phyloP scores from a whole-genome alignment of 2,329 filamentous ascomycete genomes.

The Pseudophaeomoniella oleicola region DNA sequence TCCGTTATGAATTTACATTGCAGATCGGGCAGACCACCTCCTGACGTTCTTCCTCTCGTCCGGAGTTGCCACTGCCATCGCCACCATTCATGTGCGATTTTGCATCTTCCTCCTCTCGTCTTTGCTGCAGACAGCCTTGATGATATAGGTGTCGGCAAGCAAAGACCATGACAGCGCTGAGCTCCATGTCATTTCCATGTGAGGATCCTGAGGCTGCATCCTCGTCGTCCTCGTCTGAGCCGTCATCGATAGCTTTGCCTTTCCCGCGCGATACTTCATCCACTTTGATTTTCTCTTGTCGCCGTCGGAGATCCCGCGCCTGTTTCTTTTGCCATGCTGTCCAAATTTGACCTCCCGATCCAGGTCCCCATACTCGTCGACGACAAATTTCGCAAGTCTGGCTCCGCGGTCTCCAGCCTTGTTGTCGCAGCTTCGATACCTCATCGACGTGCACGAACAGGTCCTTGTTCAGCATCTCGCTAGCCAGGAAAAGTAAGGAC shows the following conservation, averaged over 20 bases:
- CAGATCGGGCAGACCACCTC: slow-evolving; percentile 3
- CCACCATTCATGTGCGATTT: not conserved
- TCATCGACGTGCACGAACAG: slow-evolving; percentile 71
- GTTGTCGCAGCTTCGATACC: slow-evolving; percentile 59
- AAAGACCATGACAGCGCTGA: slow-evolving; percentile 31
- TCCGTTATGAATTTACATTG: not conserved
- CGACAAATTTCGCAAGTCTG: slow-evolving; percentile 82
- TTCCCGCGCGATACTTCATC: slow-evolving; percentile 18
- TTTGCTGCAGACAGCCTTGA: slow-evolving; percentile 25
- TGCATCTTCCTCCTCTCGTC: slow-evolving; percentile 8
- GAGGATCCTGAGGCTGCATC: not conserved
- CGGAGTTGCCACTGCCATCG: not conserved
- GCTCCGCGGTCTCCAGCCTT: slow-evolving; percentile 76
- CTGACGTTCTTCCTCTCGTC: not conserved
- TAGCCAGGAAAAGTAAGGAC: slow-evolving; percentile 72
- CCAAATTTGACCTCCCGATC: slow-evolving; percentile 62
- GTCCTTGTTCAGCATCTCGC: slow-evolving; percentile 73
- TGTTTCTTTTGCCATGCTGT: slow-evolving; percentile 60
- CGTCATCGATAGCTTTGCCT: slow-evolving; percentile 20
- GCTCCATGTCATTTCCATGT: too few relatives aligned
- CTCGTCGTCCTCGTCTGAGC: not conserved
- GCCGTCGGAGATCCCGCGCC: slow-evolving; percentile 12
- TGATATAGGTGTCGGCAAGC: slow-evolving; percentile 35
- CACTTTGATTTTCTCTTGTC: slow-evolving; percentile 3
- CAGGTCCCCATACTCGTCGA: slow-evolving; percentile 74